Conservation (phyloP, 208 protist genomes). For the Trypanosoma scelopori region DNA sequence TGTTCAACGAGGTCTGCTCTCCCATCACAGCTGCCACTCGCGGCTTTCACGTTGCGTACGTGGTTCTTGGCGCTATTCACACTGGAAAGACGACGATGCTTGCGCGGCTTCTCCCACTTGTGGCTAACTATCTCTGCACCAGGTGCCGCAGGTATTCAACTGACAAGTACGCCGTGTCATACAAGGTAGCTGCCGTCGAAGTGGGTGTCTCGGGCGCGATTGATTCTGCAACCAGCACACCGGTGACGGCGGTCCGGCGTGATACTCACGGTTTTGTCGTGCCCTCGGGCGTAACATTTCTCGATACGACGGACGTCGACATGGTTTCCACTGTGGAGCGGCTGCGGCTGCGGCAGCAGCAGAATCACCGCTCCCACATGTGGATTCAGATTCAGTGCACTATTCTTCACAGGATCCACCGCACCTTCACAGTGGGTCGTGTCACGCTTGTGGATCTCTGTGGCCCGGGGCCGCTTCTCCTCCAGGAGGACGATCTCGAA, state of each 20-base stretch:
- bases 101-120: slow-evolving; percentile 33
- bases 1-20: slow-evolving; percentile 42
- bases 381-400: slow-evolving; percentile 58
- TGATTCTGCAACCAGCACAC: slow-evolving; percentile 30
- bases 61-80: slow-evolving; percentile 35
- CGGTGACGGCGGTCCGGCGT: slow-evolving; percentile 18
- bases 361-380: slow-evolving; percentile 40
- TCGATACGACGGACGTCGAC: slow-evolving; percentile 32
- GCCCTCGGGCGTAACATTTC: slow-evolving; percentile 30
- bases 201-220: slow-evolving; percentile 30
- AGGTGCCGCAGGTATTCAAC: not conserved
- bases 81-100: slow-evolving; percentile 41
- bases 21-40: slow-evolving; percentile 23
- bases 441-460: slow-evolving; percentile 54
- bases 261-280: slow-evolving; percentile 38
- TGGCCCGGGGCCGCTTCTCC: slow-evolving; percentile 28
- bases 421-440: slow-evolving; percentile 34
- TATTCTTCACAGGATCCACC: slow-evolving; percentile 33
- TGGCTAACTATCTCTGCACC: slow-evolving; percentile 28
- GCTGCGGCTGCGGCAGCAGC: slow-evolving; percentile 30
- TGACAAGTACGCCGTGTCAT: slow-evolving; percentile 25
- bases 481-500: slow-evolving; percentile 44
- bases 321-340: slow-evolving; percentile 28
- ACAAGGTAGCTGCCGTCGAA: slow-evolving; percentile 40
- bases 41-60: slow-evolving; percentile 42